These are phyloP conservation scores for Botryosphaeria dothidea DNA, from an alignment of 2,329 filamentous ascomycete species.

Conservation along the genomic window DNA sequence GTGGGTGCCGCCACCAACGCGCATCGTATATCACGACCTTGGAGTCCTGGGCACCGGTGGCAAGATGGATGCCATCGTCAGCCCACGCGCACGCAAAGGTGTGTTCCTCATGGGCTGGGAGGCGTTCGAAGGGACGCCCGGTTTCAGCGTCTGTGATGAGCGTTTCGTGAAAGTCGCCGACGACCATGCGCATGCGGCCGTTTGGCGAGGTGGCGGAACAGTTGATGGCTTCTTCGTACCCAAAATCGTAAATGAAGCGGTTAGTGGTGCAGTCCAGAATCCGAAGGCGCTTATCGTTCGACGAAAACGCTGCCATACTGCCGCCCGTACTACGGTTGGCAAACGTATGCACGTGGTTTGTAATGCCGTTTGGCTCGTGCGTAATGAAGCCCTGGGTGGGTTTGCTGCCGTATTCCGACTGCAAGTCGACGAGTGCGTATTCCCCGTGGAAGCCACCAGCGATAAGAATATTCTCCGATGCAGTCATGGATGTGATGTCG, in stretches of 20 bases:
- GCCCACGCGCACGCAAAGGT: conserved; percentile 81
- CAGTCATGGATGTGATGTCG: conserved; percentile 56
- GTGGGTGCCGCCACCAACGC: conserved; percentile 62
- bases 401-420: conserved; percentile 35
- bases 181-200: conserved; percentile 68
- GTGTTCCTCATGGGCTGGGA: conserved; percentile 68
- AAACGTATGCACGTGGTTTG: conserved; percentile 60
- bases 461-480: conserved; percentile 51
- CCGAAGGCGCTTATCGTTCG: conserved; percentile 58
- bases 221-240: conserved; percentile 67
- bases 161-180: conserved; percentile 67
- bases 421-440: conserved; percentile 52
- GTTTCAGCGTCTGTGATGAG: conserved; percentile 70
- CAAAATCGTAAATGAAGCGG: conserved; percentile 56
- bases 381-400: conserved; percentile 50
- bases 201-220: conserved; percentile 73
- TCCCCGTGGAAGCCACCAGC: conserved; percentile 60
- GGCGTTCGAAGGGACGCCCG: conserved; percentile 57
- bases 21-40: conserved; percentile 76
- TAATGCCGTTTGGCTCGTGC: conserved; percentile 54
- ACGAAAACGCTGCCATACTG: conserved; percentile 56
- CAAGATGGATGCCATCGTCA: conserved; percentile 72
- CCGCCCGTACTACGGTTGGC: conserved; percentile 48
- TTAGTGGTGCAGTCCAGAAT: conserved; percentile 59
- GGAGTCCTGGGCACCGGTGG: conserved; percentile 76